These are phyloP conservation scores for Brassica nigra DNA, from an alignment of 345 rosid species.

Conservation along the genomic window DNA sequence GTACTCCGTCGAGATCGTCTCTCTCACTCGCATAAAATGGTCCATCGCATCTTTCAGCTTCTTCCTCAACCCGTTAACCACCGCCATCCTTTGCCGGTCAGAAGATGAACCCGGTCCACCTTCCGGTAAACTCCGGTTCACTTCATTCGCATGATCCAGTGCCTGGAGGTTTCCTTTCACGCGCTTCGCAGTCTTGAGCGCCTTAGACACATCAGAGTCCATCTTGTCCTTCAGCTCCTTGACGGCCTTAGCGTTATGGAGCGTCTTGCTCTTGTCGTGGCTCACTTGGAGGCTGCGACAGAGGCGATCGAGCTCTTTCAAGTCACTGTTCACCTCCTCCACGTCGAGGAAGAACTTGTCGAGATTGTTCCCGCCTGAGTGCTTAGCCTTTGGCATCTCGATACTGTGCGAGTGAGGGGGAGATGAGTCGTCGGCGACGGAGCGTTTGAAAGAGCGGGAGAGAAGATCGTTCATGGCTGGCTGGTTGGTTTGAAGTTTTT, in stretches of 20 bases:
- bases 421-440: slow-evolving; percentile 39
- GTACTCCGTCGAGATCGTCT: slow-evolving; percentile 72
- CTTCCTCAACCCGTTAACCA: slow-evolving; percentile 89
- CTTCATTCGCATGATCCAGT: slow-evolving; percentile 73
- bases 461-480: slow-evolving; percentile 77
- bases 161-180: slow-evolving; percentile 80
- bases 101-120: slow-evolving; percentile 88
- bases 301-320: slow-evolving; percentile 70
- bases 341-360: slow-evolving; percentile 80
- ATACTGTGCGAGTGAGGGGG: slow-evolving; percentile 49
- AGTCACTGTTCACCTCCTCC: slow-evolving; percentile 67
- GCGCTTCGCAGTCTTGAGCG: slow-evolving; percentile 77
- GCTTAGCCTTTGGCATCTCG: slow-evolving; percentile 32
- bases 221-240: slow-evolving; percentile 65
- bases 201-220: slow-evolving; percentile 80
- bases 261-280: slow-evolving; percentile 84
- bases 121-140: slow-evolving; percentile 66
- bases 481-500: neutral
- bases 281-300: slow-evolving; percentile 56
- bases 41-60: slow-evolving; percentile 85
- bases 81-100: slow-evolving; percentile 77
- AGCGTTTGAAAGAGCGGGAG: slow-evolving; percentile 64
- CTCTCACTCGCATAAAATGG: slow-evolving; percentile 65
- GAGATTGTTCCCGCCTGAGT: slow-evolving; percentile 49
- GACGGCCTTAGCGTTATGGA: slow-evolving; percentile 71